These are phyloP conservation scores for Neurospora sp. DNA, from an alignment of 495 filamentous ascomycete species.

Conservation along the genomic window DNA sequence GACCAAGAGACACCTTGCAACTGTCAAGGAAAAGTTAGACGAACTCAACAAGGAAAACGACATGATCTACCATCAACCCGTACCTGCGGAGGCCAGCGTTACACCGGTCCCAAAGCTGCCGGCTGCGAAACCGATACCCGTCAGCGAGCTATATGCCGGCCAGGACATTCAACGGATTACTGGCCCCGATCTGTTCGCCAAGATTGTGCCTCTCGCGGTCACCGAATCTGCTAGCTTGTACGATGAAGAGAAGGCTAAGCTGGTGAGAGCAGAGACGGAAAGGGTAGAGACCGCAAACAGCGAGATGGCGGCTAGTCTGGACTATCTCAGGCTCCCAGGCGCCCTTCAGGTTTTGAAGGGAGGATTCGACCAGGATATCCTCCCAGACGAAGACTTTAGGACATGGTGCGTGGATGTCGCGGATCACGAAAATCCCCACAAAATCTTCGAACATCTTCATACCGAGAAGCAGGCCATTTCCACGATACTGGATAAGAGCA, in stretches of 20 bases:
- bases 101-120: conserved; percentile 79
- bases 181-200: conserved; percentile 92
- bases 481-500: conserved; percentile 61
- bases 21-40: conserved; percentile 67
- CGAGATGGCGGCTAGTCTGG: conserved; percentile 91
- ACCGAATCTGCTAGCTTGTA: conserved; percentile 95
- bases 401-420: conserved; percentile 89
- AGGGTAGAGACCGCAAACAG: conserved; percentile 81
- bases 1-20: conserved; percentile 68
- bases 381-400: conserved; percentile 82
- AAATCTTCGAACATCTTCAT: conserved; percentile 67
- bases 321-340: conserved; percentile 83
- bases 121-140: conserved; percentile 95
- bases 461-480: conserved; percentile 66
- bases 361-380: conserved; percentile 80
- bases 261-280: conserved; percentile 88
- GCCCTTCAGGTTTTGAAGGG: conserved; percentile 88
- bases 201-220: conserved; percentile 91
- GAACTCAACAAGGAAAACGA: conserved; percentile 88
- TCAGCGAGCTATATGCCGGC: conserved; percentile 91
- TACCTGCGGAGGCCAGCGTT: conserved; percentile 75
- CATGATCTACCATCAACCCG: conserved; percentile 91
- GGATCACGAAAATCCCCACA: conserved; percentile 60
- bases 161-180: conserved; percentile 96
- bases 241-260: conserved; percentile 96